Evolutionary conservation across 2,329 filamentous ascomycete species (phyloP), one percentile per base, ranked within the genome.

Genomic region (Cryphonectria naterciae): DNA sequence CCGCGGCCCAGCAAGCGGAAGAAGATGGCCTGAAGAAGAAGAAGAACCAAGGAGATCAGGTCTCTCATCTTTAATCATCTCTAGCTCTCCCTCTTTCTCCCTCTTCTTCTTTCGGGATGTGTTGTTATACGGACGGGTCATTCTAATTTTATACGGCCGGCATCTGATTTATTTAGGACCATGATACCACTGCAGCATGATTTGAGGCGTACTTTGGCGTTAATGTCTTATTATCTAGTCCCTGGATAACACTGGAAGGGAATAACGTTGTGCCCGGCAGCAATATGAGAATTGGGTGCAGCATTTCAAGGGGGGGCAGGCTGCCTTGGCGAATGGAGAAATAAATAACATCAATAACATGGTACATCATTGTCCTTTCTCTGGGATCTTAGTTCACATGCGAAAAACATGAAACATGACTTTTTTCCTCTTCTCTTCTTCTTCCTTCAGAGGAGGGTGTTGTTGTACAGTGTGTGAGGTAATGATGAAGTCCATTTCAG

Each of bases 1-100:
- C 77, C 80, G 68, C 79, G 84, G 70, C 82, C 83, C 1, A 81
- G 76, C 49, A 88, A 88, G 78, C 80, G 84, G 75, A 86, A 84
- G 80, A 86, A 83, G 79, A 73, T 79, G 58, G 70, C 70, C 3
- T 70, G n/a, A 17, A 67, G 35, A 58, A 60, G n/a, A 22, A 22
- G 4, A 32, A 28, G 5, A 10, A 39, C 13, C 11, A 39, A 54
- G 25, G 4, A 15, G n/a, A 8, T 11, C 22, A 8, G 19, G 22
- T 8, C 46, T 52, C 28, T 35, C 22, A 3, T 49, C 10, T 10
- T n/a, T 7, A 19, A 49, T 49, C 10, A n/a, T 49, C 7, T 11
- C 46, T n/a, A n/a, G n/a, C n/a, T n/a, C 8, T 2, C 19, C 1
- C 22, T 10, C 37, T 13, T 10, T 11, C 37, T 13, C 10, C 37